These are phyloP conservation scores for Ustilago tritici DNA, from an alignment of 1,284 basidiomycete genomes.

Conservation along the genomic window DNA sequence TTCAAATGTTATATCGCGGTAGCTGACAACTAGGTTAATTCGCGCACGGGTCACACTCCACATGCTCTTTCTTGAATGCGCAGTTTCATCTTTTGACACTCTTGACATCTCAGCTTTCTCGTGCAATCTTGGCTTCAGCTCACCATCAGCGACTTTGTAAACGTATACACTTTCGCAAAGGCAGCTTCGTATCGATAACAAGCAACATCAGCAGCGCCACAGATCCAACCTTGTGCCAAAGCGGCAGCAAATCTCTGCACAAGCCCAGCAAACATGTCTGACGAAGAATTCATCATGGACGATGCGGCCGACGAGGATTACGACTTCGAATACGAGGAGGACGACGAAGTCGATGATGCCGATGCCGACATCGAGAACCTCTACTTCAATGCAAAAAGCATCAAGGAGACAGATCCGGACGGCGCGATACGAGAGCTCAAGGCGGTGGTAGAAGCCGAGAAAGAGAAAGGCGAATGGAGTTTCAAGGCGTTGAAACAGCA, in stretches of 20 bases:
- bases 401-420: slow-evolving; percentile 91
- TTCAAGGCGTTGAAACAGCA: slow-evolving; percentile 99
- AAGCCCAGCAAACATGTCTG: slow-evolving; percentile 31
- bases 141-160: background rate
- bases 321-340: slow-evolving; percentile 87
- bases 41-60: slow-evolving; percentile 19
- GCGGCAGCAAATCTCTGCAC: background rate
- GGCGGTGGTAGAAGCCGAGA: slow-evolving; percentile 86
- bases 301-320: slow-evolving; percentile 77
- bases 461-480: slow-evolving; percentile 90
- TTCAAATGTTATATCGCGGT: background rate
- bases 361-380: slow-evolving; percentile 97
- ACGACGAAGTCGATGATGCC: slow-evolving; percentile 76
- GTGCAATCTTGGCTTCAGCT: background rate
- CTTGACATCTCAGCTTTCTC: background rate
- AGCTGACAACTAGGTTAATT: background rate
- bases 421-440: slow-evolving; percentile 88
- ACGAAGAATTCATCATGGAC: slow-evolving; percentile 67
- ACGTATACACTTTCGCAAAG: background rate
- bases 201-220: background rate
- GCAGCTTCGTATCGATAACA: background rate
- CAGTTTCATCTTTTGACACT: slow-evolving; percentile 5
- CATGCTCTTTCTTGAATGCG: slow-evolving; percentile 3
- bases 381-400: slow-evolving; percentile 96
- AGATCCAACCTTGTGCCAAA: background rate